phyloP scores from a whole-genome alignment of 768 basidiomycete species.

The Calvatia gigantea region DNA sequence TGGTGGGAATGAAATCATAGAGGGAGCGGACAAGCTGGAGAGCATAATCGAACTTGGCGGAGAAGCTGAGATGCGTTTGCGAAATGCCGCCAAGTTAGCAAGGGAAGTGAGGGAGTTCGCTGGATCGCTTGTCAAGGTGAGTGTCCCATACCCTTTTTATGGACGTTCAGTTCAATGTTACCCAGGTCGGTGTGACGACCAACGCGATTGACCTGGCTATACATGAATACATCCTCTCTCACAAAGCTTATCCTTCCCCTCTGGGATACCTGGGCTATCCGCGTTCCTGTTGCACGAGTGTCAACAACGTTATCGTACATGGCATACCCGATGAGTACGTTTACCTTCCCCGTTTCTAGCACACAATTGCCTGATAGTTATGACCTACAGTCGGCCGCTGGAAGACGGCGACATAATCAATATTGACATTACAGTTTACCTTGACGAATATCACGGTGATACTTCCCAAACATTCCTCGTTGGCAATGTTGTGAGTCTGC shows the following conservation, averaged over 20 bases:
- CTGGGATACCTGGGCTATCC: slow-evolving; percentile 74
- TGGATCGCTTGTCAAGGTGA: slow-evolving; percentile 49
- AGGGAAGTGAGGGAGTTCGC: slow-evolving; percentile 54
- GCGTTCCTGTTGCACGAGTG: slow-evolving; percentile 78
- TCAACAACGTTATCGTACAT: slow-evolving; percentile 85
- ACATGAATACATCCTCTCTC: slow-evolving; percentile 65
- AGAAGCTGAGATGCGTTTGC: slow-evolving; percentile 46
- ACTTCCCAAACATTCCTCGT: slow-evolving; percentile 83
- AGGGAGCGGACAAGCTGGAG: slow-evolving; percentile 6
- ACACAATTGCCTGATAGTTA: slow-evolving; percentile 1
- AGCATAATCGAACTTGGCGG: slow-evolving; percentile 45
- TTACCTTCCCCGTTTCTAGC: neutral
- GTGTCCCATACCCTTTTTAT: slow-evolving; percentile 7
- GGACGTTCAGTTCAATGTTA: neutral
- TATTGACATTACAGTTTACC: slow-evolving; percentile 81
- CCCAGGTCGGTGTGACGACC: slow-evolving; percentile 75
- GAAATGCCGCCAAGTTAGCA: slow-evolving; percentile 55
- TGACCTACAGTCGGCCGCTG: slow-evolving; percentile 63
- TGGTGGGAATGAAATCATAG: slow-evolving; percentile 16
- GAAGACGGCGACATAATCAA: slow-evolving; percentile 86
- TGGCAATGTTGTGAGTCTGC: slow-evolving; percentile 61
- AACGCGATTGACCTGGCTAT: slow-evolving; percentile 67
- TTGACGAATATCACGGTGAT: slow-evolving; percentile 87
- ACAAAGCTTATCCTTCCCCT: slow-evolving; percentile 84
- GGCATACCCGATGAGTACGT: slow-evolving; percentile 89